Base-by-base conservation (phyloP, 2,329 filamentous ascomycete species). In the Arthrinium phaeospermum region DNA sequence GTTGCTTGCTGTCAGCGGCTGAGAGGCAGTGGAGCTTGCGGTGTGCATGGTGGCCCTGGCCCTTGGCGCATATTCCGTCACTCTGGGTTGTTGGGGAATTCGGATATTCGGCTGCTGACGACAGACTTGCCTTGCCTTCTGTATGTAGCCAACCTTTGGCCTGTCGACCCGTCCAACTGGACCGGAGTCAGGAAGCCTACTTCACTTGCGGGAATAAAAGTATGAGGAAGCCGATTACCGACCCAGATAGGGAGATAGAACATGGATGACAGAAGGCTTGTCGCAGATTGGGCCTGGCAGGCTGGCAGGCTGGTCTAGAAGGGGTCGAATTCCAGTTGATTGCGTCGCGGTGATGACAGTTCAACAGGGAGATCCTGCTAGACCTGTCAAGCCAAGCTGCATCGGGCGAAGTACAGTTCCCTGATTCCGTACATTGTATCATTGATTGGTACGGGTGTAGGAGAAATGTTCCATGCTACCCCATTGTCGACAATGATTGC, bases 1-100 rank as follows among this genome's bases (percentile, higher is more conserved):
- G 46, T 12, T n/a, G 30, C 30, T 61, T 61, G n/a, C n/a, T n/a
- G 30, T 61, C 53, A 22, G 16, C 10, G 16, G 30, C 53, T 61
- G 22, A 27, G 34, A 37, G 53, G 30, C 30, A 61, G 53, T 37
- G 53, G 53, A 37, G 53, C 22, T 34, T 37, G 53, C 34, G 27
- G 51, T 57, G 51, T 30, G 19, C 16, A 57, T 34, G 51, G 34
- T 61, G 49, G 49, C 49, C 53, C 53, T 61, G 53, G 53, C 10
- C 16, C 53, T 61, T 61, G 53, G 53, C 53, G 53, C 30, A 61
- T 37, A 61, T 61, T 27, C 53, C 53, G 53, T 34, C 53, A 10
- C 16, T 37, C 53, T 61, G 53, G 51, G 27, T 34, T 57, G 13
- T 30, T 30, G 24, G 51, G 51, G 6, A 57, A 30, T 30, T 57